Evolutionary conservation across 352 stramenopile species (phyloP).

Genomic region (Pythium periplocum): DNA sequence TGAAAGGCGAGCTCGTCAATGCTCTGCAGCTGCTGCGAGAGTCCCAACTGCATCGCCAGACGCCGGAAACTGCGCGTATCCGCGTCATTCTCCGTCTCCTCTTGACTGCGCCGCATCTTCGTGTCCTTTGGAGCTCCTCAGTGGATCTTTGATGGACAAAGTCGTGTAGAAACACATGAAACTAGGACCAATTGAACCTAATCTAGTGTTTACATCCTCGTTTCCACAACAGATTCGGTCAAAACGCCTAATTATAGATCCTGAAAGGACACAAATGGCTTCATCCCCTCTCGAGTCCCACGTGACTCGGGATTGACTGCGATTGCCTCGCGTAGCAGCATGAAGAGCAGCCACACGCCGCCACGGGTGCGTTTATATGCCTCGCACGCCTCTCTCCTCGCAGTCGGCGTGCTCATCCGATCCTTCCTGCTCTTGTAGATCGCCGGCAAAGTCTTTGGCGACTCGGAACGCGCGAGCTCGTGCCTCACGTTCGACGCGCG

Average conservation of each 20-base stretch:
- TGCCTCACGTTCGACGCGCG: slow-evolving; percentile 61
- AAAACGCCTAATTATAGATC: background rate
- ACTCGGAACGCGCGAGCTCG: slow-evolving; percentile 24
- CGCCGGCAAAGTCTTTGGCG: slow-evolving; percentile 34
- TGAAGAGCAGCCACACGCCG: slow-evolving; percentile 16
- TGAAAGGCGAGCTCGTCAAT: slow-evolving; percentile 14
- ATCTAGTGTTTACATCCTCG: background rate
- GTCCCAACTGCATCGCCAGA: slow-evolving; percentile 48
- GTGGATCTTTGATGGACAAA: too few relatives aligned
- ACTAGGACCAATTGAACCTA: background rate
- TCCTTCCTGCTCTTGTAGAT: slow-evolving; percentile 17
- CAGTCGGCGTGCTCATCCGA: too few relatives aligned
- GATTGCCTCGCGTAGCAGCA: background rate
- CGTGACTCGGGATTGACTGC: too few relatives aligned
- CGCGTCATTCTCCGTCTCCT: background rate
- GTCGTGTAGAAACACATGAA: background rate
- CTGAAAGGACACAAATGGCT: slow-evolving; percentile 2
- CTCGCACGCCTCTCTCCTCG: background rate
- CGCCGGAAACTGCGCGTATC: slow-evolving; percentile 28
- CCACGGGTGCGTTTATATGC: slow-evolving; percentile 8
- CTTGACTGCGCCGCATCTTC: background rate
- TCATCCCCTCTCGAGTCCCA: background rate
- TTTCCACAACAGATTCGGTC: too few relatives aligned
- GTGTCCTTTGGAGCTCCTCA: background rate
- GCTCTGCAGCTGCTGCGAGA: slow-evolving; percentile 36